Evolutionary conservation across 352 stramenopile species (phyloP).

Genomic region (Aphanomyces stellatus): DNA sequence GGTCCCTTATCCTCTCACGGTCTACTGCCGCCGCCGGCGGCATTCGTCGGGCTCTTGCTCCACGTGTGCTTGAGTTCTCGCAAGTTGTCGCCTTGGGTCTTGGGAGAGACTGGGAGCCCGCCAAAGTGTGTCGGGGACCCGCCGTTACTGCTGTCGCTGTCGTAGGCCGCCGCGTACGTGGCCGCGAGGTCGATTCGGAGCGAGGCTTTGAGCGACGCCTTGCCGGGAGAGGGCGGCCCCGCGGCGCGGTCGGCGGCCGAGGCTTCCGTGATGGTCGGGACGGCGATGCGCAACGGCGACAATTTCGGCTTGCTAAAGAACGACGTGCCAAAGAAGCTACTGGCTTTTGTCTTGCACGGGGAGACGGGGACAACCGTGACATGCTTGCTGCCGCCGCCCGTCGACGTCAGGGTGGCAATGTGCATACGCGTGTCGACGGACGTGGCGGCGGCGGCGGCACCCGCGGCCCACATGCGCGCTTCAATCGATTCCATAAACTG

Average conservation of each 20-base stretch:
- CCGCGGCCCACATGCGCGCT: slow-evolving; percentile 41
- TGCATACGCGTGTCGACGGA: too few relatives aligned
- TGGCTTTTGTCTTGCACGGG: slow-evolving; percentile 13
- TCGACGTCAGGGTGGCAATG: too few relatives aligned
- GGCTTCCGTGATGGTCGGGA: slow-evolving; percentile 6
- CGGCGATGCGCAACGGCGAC: background rate
- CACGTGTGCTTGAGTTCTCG: slow-evolving; percentile 27
- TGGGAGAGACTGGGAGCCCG: background rate
- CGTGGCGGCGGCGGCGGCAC: too few relatives aligned
- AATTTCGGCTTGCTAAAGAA: background rate
- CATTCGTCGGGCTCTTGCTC: slow-evolving; percentile 8
- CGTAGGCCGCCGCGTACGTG: background rate
- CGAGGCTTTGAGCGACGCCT: background rate
- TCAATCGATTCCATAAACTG: slow-evolving; percentile 87
- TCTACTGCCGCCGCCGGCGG: background rate
- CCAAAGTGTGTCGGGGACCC: too few relatives aligned
- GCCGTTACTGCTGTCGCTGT: too few relatives aligned
- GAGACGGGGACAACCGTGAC: background rate
- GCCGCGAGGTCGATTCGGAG: background rate
- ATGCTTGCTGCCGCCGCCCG: background rate
- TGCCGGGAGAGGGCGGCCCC: background rate
- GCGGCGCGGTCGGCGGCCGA: slow-evolving; percentile 4
- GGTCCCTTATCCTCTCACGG: background rate
- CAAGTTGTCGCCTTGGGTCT: slow-evolving; percentile 27
- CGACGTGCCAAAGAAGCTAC: background rate